Percentiles rank a stretch among this genome's conserved stretches.
Evolutionary conservation across 805 yeast species (phyloP).

Genomic region (Myxozyma monticola): DNA sequence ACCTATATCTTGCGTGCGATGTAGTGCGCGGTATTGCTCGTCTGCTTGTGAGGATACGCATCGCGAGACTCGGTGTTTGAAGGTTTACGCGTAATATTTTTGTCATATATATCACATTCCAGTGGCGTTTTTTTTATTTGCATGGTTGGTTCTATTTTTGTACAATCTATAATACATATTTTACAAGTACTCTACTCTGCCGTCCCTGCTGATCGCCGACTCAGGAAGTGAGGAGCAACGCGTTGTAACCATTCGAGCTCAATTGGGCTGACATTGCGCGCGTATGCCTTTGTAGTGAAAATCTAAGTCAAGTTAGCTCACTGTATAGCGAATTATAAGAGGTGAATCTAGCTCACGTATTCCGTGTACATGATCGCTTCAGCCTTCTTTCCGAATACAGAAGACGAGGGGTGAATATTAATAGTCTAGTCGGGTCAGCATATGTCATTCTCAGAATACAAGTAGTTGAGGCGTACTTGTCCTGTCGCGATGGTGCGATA

Average conservation of each 20-base stretch:
- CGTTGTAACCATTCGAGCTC: conserved; percentile 85
- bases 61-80: conserved; percentile 41
- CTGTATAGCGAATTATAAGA: not conserved
- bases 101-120: not conserved
- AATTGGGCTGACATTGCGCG: conserved; percentile 79
- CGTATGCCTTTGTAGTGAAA: conserved; percentile 89
- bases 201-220: conserved; percentile 39
- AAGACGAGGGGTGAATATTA: conserved; percentile 30
- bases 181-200: not conserved
- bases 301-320: conserved; percentile 15
- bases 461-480: conserved; percentile 45
- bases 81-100: conserved; percentile 34
- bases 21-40: conserved; percentile 43
- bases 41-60: conserved; percentile 41
- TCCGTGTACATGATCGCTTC: conserved; percentile 95
- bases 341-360: conserved; percentile 64
- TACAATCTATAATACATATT: not conserved
- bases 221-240: conserved; percentile 65
- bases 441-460: not conserved
- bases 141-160: not conserved
- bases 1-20: conserved; percentile 38
- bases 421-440: conserved; percentile 10
- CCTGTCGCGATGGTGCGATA: conserved; percentile 83
- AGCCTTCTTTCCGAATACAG: conserved; percentile 70
- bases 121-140: too few relatives aligned